Evolutionary conservation across 768 basidiomycete genomes (phyloP).

Genomic region (Cystoderma amianthinum): DNA sequence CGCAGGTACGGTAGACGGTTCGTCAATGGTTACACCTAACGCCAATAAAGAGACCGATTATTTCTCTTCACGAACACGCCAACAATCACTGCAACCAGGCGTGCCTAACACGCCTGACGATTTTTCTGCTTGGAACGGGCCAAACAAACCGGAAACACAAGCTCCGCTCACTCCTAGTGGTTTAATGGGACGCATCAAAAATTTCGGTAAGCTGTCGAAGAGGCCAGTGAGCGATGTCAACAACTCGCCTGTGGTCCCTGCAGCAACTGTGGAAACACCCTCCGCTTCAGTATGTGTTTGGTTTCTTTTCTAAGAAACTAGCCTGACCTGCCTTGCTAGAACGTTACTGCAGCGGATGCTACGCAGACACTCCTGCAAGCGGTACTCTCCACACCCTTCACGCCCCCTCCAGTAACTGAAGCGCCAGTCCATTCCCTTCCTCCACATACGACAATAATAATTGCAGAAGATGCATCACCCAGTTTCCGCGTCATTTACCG

Average conservation of each 20-base stretch:
- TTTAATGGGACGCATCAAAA: constrained; percentile 77
- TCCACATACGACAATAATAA: constrained; percentile 54
- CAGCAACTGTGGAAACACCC: constrained; percentile 17
- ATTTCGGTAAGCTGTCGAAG: constrained; percentile 55
- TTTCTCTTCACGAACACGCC: constrained; percentile 38
- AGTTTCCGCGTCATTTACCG: constrained; percentile 78
- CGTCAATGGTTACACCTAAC: constrained; percentile 10
- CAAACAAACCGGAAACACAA: constrained; percentile 24
- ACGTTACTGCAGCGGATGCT: background rate
- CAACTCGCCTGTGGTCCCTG: constrained; percentile 16
- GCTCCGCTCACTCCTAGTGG: constrained; percentile 50
- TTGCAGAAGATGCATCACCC: constrained; percentile 75
- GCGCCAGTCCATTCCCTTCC: constrained; percentile 62
- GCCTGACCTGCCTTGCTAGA: too few species aligned
- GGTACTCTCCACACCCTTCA: constrained; percentile 47
- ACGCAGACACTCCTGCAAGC: constrained; percentile 25
- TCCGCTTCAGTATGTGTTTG: constrained; percentile 13
- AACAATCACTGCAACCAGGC: constrained; percentile 33
- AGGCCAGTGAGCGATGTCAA: constrained; percentile 29
- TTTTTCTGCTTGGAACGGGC: constrained; percentile 37
- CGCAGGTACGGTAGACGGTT: constrained; percentile 36
- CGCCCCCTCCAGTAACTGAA: constrained; percentile 66
- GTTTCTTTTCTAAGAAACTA: too few species aligned
- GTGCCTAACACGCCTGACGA: constrained; percentile 37
- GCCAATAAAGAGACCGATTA: constrained; percentile 38